Evolutionary conservation across 805 yeast species (phyloP), one percentile per base, ranked within the genome.

Genomic region (Wickerhamiella sorbophila): DNA sequence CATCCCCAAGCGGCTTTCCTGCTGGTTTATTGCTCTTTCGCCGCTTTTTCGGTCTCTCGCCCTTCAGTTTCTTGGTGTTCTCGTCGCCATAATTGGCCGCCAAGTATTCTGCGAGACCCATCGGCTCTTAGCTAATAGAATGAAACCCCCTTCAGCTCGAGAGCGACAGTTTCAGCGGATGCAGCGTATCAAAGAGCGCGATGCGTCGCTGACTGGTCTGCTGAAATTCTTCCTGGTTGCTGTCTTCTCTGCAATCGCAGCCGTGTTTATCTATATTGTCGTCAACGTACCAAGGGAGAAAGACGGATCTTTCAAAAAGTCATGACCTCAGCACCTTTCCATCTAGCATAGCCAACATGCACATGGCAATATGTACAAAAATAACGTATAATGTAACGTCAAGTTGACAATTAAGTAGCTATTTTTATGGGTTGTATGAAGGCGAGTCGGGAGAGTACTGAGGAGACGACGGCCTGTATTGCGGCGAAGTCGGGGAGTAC

Each of bases 401-500:
- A n/a, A n/a, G n/a, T n/a, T n/a, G n/a, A n/a, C n/a, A n/a, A n/a
- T 37, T 37, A 1, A 81, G 75, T 24, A 24, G 12, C 10, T 24
- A 24, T 24, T 24, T 24, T 12, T 24, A 24, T 41, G 85, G 85
- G 0, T 73, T 64, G 54, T 77, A 74, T 21, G 56, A 46, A 46
- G 88, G 87, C 2, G 82, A 74, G 0, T 87, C 81, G 43, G 94
- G 75, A 1, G 68, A 60, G 49, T 66, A 60, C 36, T 54, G 48
- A 51, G 91, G 88, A 4, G 83, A 75, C 1, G 91, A 81, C 38
- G 94, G 93, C 2, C 78, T 59, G 58, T 84, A 86, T 8, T 69
- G 56, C 52, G 94, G 94, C 0, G 86, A 77, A 0, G 94, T 81
- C 48, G 94, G 94, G 0, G 79, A 70, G 56, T 78, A 78, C 18